These are phyloP conservation scores for Salpingoeca rosetta DNA, from an alignment of 78 protist species.

Conservation along the genomic window DNA sequence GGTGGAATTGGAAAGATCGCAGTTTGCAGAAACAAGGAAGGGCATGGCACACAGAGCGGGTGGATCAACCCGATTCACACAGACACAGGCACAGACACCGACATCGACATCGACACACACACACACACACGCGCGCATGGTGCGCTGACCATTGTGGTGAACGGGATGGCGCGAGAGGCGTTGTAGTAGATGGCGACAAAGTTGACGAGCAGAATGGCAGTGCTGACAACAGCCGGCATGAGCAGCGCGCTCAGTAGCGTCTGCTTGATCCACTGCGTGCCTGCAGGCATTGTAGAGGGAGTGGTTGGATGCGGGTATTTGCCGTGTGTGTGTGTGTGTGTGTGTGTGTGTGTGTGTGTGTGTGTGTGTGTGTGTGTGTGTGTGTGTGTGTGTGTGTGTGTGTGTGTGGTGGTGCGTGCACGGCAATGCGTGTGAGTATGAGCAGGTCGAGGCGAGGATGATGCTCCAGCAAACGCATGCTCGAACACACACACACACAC, in stretches of 20 bases:
- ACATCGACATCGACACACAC: too few species aligned
- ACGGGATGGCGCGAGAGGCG: constrained; percentile 30
- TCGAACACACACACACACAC: not conserved
- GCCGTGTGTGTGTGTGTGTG: too few species aligned
- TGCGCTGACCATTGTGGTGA: constrained; percentile 24
- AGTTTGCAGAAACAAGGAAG: too few species aligned
- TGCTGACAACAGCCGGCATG: constrained; percentile 22
- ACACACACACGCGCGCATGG: not conserved
- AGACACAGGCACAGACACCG: too few species aligned
- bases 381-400: too few species aligned
- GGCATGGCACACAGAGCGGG: too few species aligned
- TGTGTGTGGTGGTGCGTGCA: too few species aligned
- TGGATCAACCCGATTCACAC: too few species aligned
- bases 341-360: not conserved
- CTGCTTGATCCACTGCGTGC: constrained; percentile 56
- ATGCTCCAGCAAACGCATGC: not conserved
- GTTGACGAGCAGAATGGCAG: constrained; percentile 41
- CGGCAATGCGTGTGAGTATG: too few species aligned
- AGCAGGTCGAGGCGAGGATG: too few species aligned
- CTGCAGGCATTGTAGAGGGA: constrained; percentile 2
- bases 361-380: not conserved
- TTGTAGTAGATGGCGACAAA: constrained; percentile 46
- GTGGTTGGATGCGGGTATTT: not conserved
- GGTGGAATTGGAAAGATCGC: too few species aligned
- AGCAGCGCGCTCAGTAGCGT: constrained; percentile 42